phyloP scores from a whole-genome alignment of 305 asterid species.

The Solanum hybrid region DNA sequence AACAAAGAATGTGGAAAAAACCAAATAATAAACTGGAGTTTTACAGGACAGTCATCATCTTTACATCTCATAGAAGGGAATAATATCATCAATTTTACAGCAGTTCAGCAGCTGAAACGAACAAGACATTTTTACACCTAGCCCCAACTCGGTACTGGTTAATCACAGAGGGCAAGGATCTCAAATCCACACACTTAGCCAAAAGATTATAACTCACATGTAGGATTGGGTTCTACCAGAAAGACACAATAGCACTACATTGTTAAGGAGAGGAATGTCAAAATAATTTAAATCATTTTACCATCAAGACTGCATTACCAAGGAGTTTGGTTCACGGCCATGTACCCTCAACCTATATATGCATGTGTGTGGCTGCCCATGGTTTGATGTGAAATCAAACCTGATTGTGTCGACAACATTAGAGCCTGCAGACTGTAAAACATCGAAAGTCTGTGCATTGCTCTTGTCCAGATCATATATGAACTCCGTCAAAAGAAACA shows the following conservation, averaged over 20 bases:
- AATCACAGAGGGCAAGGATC: not conserved
- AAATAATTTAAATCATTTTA: not conserved
- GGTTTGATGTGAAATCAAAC: slow-evolving; percentile 77
- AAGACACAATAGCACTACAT: not conserved
- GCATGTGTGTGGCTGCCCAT: slow-evolving; percentile 78
- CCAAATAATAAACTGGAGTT: not conserved
- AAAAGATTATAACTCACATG: not conserved
- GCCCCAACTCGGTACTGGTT: not conserved
- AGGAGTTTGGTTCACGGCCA: slow-evolving; percentile 48
- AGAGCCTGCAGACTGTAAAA: slow-evolving; percentile 34
- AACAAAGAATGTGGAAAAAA: not conserved
- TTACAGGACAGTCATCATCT: not conserved
- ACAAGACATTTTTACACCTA: not conserved
- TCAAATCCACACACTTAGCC: not conserved
- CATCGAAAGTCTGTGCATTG: slow-evolving; percentile 67
- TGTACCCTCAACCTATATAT: slow-evolving; percentile 86
- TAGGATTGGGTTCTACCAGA: not conserved
- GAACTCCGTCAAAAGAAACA: slow-evolving; percentile 54
- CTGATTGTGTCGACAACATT: slow-evolving; percentile 45
- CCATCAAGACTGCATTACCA: slow-evolving; percentile 25
- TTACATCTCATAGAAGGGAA: not conserved
- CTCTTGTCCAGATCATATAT: slow-evolving; percentile 65
- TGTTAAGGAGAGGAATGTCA: not conserved
- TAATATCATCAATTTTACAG: not conserved
- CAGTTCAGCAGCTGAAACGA: not conserved